Evolutionary conservation across 176 grass and related monocot species (phyloP), one percentile per base, ranked within the genome.

Genomic region (Paspalum notatum): DNA sequence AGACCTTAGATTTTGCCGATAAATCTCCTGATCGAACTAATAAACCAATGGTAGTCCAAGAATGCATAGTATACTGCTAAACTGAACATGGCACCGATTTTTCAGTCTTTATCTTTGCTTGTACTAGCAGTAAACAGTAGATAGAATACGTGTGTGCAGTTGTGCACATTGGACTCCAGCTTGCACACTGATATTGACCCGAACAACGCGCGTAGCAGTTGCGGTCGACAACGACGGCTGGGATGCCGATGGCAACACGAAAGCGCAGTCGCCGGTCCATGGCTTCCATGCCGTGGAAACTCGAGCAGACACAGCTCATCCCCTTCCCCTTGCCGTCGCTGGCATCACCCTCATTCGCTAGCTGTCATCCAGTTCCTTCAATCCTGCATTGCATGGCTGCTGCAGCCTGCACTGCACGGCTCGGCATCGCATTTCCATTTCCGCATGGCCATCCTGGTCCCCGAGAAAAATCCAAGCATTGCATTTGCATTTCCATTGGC

Each of bases 131-230:
- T 17, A 1, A 40, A 32, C 24, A 67, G 0, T 13, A 12, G 32
- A 32, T 32, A 32, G 32, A 32, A 32, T 32, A 32, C n/a, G n/a
- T n/a, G n/a, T n/a, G 32, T 2, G 16, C 8, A 27, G n/a, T n/a
- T 44, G 24, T 24, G 77, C 77, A 57, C 65, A 41, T 2, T 66
- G 77, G 65, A 32, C 41, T 60, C 65, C 72, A 73, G 78, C 78
- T 82, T 82, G 72, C 72, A 67, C 40, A 72, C 53, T 56, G 64
- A 87, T 78, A 59, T 78, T 79, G 64, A 87, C 82, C 71, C 12
- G 44, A 59, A 7, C 41, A 61, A 53, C 10, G 20, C 27, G 51
- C 49, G 26, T 73, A 55, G 27, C 50, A 21, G n/a, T 78, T 42
- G 18, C 53, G 8, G 8, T 26, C 50, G 75, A 72, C 44, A 32